Conservation (phyloP, 768 basidiomycete species). For the Rhodotorula paludigena region DNA sequence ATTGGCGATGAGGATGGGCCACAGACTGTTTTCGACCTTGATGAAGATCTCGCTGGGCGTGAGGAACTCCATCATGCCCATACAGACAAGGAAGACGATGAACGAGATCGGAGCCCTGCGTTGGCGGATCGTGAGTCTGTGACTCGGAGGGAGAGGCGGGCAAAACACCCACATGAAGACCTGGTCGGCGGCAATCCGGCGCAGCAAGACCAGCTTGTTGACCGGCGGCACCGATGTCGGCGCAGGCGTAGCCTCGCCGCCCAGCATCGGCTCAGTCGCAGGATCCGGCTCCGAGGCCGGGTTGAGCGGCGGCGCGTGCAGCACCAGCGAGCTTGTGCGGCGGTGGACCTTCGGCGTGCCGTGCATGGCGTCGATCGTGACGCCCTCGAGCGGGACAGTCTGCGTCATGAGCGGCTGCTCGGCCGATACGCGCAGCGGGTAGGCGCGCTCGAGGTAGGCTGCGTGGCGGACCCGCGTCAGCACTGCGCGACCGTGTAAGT, state of each 20-base stretch:
- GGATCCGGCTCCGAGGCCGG: neutral
- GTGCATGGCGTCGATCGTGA: neutral
- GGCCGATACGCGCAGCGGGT: neutral
- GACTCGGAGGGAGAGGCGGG: neutral
- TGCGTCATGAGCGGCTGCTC: neutral
- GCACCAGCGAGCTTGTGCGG: neutral
- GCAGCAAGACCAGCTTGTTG: neutral
- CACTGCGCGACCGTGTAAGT: neutral
- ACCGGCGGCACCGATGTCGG: neutral
- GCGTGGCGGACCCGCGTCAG: neutral
- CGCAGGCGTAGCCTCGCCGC: neutral
- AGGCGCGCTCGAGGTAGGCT: slow-evolving; percentile 8
- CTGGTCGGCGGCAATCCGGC: neutral
- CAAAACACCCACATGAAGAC: neutral
- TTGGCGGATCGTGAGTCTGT: neutral
- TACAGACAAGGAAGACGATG: slow-evolving; percentile 6
- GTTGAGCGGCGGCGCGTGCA: neutral
- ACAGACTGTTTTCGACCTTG: neutral
- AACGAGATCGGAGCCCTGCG: slow-evolving; percentile 6
- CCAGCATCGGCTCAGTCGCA: neutral
- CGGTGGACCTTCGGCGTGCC: neutral
- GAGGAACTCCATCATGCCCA: slow-evolving; percentile 4
- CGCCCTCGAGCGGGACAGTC: neutral
- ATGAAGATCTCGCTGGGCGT: neutral
- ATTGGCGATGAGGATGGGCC: slow-evolving; percentile 12